These are phyloP conservation scores for Theileria parva DNA, from an alignment of 169 alveolate genomes.

Conservation along the genomic window DNA sequence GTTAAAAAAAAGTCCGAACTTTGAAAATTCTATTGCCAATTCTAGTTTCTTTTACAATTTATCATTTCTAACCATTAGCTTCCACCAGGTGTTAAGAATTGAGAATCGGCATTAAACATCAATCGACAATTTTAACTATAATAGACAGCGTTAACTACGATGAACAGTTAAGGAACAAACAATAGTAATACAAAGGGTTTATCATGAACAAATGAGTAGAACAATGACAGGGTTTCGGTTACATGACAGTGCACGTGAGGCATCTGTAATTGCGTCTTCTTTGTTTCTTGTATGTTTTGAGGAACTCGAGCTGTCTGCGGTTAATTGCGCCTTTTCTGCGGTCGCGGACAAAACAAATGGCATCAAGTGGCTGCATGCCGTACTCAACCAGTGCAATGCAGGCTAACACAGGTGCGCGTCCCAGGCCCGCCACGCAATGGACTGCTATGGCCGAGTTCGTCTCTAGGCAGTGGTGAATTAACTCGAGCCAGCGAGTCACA, in stretches of 20 bases:
- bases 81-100: neutral
- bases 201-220: neutral
- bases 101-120: neutral
- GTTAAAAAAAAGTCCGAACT: neutral
- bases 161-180: neutral
- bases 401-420: conserved; percentile 91
- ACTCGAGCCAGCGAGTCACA: conserved; percentile 79
- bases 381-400: conserved; percentile 86
- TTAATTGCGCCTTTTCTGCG: conserved; percentile 85
- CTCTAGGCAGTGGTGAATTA: conserved; percentile 75
- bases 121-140: neutral
- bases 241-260: conserved; percentile 49
- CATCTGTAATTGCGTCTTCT: neutral
- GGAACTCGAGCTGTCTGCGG: conserved; percentile 76
- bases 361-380: conserved; percentile 88
- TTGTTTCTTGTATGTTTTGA: conserved; percentile 70
- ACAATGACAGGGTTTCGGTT: conserved; percentile 28
- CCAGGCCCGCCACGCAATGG: conserved; percentile 92
- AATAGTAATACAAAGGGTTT: neutral
- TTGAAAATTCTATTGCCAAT: neutral
- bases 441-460: conserved; percentile 86
- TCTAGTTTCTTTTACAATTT: neutral
- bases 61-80: neutral
- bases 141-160: neutral
- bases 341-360: conserved; percentile 84